Conservation (phyloP, 768 basidiomycete genomes). For the Lentinula raphanica region DNA sequence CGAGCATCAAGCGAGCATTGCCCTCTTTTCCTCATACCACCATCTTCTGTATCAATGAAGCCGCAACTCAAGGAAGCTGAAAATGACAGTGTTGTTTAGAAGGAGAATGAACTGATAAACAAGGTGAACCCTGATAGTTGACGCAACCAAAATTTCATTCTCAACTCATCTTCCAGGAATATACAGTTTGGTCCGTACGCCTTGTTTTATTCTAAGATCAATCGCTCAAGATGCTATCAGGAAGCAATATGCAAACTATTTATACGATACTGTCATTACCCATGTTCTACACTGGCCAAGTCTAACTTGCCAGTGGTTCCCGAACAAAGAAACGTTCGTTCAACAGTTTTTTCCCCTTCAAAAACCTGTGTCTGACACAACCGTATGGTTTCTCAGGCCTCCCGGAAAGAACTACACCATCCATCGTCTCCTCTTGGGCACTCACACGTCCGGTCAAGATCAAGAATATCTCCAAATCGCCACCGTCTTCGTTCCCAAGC, state of each 20-base stretch:
- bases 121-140: conserved; percentile 49
- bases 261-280: conserved; percentile 96
- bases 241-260: conserved; percentile 96
- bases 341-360: no score
- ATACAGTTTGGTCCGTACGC: conserved; percentile 68
- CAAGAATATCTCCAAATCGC: conserved; percentile 97
- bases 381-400: conserved; percentile 50
- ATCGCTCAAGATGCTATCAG: conserved; percentile 31
- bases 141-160: conserved; percentile 11
- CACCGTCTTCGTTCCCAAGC: conserved; percentile 88
- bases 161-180: conserved; percentile 48
- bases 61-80: conserved; percentile 64
- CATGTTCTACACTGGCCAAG: conserved; percentile 98
- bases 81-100: conserved; percentile 76
- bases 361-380: background rate
- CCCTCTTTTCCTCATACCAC: background rate
- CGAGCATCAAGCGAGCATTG: conserved; percentile 40
- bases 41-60: conserved; percentile 29
- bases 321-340: conserved; percentile 91
- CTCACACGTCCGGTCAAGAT: conserved; percentile 92
- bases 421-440: conserved; percentile 92
- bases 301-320: conserved; percentile 98
- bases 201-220: background rate
- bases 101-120: conserved; percentile 84
- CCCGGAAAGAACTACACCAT: conserved; percentile 90